Evolutionary conservation across 2,329 filamentous ascomycete species (phyloP), one percentile per base, ranked within the genome.

Genomic region (Talaromyces marneffei): DNA sequence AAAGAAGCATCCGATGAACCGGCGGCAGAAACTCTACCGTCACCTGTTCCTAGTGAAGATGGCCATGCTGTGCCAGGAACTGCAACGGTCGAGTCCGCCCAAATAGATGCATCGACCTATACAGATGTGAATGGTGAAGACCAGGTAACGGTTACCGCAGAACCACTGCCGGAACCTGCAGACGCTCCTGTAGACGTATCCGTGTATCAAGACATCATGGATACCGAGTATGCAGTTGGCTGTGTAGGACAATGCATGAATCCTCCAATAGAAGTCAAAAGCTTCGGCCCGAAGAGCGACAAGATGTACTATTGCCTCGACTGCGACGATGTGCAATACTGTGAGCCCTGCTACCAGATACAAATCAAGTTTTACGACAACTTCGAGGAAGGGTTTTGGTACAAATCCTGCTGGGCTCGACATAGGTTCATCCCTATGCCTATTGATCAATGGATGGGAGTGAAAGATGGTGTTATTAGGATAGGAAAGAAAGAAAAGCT

Each of bases 401-500:
- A 37, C 33, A 55, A 55, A 14, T 39, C 20, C 8, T 55, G 52
- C 35, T 55, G 52, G 52, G 18, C 31, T 55, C 52, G 52, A 18
- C 52, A 55, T 35, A 37, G 52, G 9, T 55, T 55, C 6, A 27
- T 55, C 20, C 25, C 52, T 9, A 55, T 40, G 52, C 52, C 52
- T n/a, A 55, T 55, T 29, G 52, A 55, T 40, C 33, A 55, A 12
- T 55, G 33, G 52, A 39, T 55, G 33, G 33, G 52, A 7, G 52
- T 55, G 12, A 39, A 27, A 12, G 33, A 55, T 29, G 52, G 52
- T 20, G 52, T 55, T 8, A 55, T 55, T 27, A 55, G 52, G 33
- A 55, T 55, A 27, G 33, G 52, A 3, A 55, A 55, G 10, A 55
- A 55, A 20, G 52, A 55, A 18, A 55, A 55, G 52, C 52, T 55